phyloP scores from a whole-genome alignment of 345 rosid genomes.

The Trapa incisa region DNA sequence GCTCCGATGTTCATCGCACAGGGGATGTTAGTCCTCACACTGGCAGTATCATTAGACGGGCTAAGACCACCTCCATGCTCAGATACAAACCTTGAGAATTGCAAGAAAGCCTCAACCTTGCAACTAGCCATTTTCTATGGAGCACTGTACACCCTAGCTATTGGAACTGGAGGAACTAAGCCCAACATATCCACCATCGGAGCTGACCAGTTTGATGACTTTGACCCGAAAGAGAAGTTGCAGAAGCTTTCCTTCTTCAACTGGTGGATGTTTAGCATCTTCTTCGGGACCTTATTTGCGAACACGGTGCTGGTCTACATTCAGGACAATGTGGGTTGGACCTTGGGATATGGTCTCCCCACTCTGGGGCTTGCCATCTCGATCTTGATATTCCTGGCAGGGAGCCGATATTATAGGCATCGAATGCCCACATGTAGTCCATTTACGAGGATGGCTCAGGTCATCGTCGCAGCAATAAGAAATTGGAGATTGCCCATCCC shows the following conservation, averaged over 20 bases:
- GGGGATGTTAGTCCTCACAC: conserved; percentile 72
- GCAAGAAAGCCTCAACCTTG: conserved; percentile 45
- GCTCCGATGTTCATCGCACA: conserved; percentile 8
- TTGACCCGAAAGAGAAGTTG: conserved; percentile 60
- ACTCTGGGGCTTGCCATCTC: conserved; percentile 56
- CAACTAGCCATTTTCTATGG: conserved; percentile 57
- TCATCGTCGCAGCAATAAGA: conserved; percentile 53
- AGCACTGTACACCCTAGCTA: conserved; percentile 58
- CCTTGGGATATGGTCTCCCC: conserved; percentile 69
- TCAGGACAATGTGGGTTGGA: conserved; percentile 89
- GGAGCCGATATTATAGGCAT: conserved; percentile 69
- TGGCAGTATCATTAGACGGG: conserved; percentile 52
- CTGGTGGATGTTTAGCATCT: conserved; percentile 97
- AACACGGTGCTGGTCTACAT: conserved; percentile 70
- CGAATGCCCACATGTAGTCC: conserved; percentile 60
- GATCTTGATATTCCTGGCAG: conserved; percentile 42
- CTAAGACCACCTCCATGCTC: conserved; percentile 58
- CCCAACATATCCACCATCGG: conserved; percentile 90
- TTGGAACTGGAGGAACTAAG: conserved; percentile 88
- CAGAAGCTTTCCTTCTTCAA: conserved; percentile 86
- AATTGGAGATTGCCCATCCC: conserved; percentile 42
- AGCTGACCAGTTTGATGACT: conserved; percentile 86
- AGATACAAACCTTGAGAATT: conserved; percentile 16
- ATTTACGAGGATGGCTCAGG: conserved; percentile 60
- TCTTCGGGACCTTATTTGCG: conserved; percentile 76